These are phyloP conservation scores for Cordyceps pruinosa DNA, from an alignment of 2,329 filamentous ascomycete genomes.

Conservation along the genomic window DNA sequence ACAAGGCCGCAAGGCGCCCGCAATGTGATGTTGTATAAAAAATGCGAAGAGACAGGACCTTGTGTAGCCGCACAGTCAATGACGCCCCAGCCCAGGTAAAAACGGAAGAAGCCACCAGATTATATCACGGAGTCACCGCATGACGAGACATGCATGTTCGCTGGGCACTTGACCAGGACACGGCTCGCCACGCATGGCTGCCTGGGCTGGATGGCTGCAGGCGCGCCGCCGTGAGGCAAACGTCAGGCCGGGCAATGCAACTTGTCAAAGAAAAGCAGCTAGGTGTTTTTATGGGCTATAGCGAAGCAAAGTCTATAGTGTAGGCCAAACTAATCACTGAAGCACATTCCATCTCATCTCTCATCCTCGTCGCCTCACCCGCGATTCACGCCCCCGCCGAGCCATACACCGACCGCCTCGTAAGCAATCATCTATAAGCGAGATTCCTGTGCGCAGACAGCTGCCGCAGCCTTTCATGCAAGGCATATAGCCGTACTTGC, in stretches of 20 bases:
- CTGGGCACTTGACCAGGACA: slow-evolving; percentile 1
- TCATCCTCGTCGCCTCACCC: neutral
- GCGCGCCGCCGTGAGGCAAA: slow-evolving; percentile 5
- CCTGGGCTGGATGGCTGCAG: slow-evolving; percentile 7
- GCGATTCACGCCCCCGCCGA: neutral
- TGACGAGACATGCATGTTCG: neutral
- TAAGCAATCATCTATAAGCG: slow-evolving; percentile 1
- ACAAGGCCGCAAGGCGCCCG: slow-evolving; percentile 5
- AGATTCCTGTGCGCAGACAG: slow-evolving; percentile 11
- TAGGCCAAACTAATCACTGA: neutral
- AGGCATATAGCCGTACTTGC: slow-evolving; percentile 16
- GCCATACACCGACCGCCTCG: too few relatives aligned
- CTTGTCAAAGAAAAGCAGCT: neutral
- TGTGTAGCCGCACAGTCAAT: neutral
- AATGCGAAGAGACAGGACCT: neutral
- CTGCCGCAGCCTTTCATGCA: slow-evolving; percentile 18
- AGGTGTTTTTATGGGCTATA: neutral
- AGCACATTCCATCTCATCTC: neutral
- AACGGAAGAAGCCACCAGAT: neutral
- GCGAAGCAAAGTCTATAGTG: neutral
- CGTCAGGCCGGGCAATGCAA: neutral
- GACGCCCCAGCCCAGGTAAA: neutral
- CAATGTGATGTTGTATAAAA: neutral
- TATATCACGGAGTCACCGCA: neutral
- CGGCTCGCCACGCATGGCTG: slow-evolving; percentile 7